Evolutionary conservation across 2,329 filamentous ascomycete species (phyloP), one percentile per base, ranked within the genome.

Genomic region (Trichoderma koningiopsis): DNA sequence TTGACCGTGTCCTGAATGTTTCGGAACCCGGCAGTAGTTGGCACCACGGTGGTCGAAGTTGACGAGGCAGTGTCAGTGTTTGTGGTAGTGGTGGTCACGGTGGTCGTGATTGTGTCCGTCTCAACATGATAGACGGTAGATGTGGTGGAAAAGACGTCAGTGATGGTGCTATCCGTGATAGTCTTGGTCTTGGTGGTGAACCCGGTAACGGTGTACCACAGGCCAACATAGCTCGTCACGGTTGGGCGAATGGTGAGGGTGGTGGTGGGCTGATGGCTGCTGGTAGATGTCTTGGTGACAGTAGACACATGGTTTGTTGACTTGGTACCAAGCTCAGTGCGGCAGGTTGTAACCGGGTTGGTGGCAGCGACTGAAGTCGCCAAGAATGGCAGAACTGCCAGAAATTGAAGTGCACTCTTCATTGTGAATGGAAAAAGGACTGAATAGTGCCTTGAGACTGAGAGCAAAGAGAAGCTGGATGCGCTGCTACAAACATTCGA

Each of bases 1-100:
- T 43, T 43, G 7, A 43, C 40, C 6, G 40, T 43, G 8, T 43
- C 40, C 40, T n/a, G 24, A 56, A 68, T 68, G 16, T 29, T 61
- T n/a, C 19, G 31, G 56, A 68, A 68, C 11, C 65, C 65, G 19
- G 27, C 19, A 37, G 65, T 33, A 11, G 65, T 68, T 31, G 65
- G 31, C 22, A 68, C 49, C 10, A 47, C 29, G 10, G 65, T 68
- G n/a, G 65, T 68, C 7, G 65, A 68, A 24, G 55, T 61, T 16
- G 65, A 68, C 35, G 31, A 43, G 29, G 31, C 19, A 27, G 56
- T 61, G 11, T 35, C 37, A 14, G 65, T 68, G 33, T 24, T 29
- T 27, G 65, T 68, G 24, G 31, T 27, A 4, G 65, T 68, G 14
- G 43, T 57, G 8, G 62, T 66, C 19, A 66, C 40, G 16, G 40